Conservation (phyloP, 768 basidiomycete species). For the Termitomyces sp. region DNA sequence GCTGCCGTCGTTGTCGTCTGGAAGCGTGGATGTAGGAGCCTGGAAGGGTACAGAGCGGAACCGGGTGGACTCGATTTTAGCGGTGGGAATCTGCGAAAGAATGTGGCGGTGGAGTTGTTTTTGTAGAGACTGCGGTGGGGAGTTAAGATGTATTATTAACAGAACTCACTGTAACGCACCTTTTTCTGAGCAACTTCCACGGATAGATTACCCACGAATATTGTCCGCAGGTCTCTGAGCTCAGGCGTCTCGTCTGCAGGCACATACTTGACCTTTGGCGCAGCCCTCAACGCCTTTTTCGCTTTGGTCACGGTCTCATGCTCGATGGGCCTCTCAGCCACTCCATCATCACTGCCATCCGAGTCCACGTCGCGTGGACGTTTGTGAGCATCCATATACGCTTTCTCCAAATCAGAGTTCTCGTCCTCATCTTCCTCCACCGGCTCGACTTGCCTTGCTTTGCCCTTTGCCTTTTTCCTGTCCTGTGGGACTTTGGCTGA, state of each 20-base stretch:
- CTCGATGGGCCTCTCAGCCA: constrained; percentile 22
- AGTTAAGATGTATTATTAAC: not conserved
- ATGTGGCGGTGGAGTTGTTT: constrained; percentile 79
- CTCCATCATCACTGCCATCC: constrained; percentile 2
- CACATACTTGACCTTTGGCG: constrained; percentile 39
- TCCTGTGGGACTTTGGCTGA: constrained; percentile 14
- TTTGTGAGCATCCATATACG: constrained; percentile 14
- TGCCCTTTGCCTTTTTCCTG: constrained; percentile 15
- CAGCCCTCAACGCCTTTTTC: constrained; percentile 21
- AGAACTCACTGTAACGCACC: constrained; percentile 37
- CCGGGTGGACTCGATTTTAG: constrained; percentile 88
- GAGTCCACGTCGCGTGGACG: constrained; percentile 14
- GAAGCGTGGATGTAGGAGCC: constrained; percentile 64
- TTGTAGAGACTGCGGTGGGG: constrained; percentile 49
- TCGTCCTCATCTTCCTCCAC: constrained; percentile 26
- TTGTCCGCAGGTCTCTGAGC: constrained; percentile 73
- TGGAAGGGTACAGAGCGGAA: constrained; percentile 94
- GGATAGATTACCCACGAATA: constrained; percentile 89
- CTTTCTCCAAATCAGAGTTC: constrained; percentile 31
- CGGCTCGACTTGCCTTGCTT: constrained; percentile 12
- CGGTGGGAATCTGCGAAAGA: constrained; percentile 59
- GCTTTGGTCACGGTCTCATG: constrained; percentile 55
- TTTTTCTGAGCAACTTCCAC: constrained; percentile 71
- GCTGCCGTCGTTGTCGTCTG: constrained; percentile 36
- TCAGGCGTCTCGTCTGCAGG: constrained; percentile 70